Evolutionary conservation across 192 early-diverging fungal species (phyloP).

Genomic region (Podila verticillata): DNA sequence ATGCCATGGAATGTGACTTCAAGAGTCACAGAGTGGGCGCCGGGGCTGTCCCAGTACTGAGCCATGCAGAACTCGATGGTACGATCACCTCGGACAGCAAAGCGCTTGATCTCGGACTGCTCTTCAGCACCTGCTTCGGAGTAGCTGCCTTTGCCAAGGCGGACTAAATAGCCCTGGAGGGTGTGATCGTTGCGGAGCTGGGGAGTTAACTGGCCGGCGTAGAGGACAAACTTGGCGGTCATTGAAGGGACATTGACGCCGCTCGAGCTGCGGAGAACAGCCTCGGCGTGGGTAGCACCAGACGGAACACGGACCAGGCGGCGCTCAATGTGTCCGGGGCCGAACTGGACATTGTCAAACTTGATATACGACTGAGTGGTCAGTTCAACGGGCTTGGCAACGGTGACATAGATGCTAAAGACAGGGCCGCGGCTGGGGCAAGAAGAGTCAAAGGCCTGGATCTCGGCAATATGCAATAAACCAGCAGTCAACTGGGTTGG

Average conservation of each 20-base stretch:
- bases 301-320: conserved; percentile 84
- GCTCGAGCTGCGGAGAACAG: conserved; percentile 34
- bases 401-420: conserved; percentile 89
- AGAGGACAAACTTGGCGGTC: conserved; percentile 45
- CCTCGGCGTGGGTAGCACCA: conserved; percentile 81
- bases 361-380: conserved; percentile 56
- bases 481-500: conserved; percentile 82
- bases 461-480: conserved; percentile 77
- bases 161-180: conserved; percentile 65
- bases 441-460: conserved; percentile 83
- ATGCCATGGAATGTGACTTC: conserved; percentile 86
- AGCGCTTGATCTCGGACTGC: conserved; percentile 60
- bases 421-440: conserved; percentile 78
- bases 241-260: conserved; percentile 12
- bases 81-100: conserved; percentile 72
- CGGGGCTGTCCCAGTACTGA: conserved; percentile 90
- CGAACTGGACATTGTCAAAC: conserved; percentile 70
- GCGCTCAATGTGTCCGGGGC: conserved; percentile 82
- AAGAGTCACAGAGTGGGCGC: conserved; percentile 72
- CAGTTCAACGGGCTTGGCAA: conserved; percentile 78
- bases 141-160: conserved; percentile 69
- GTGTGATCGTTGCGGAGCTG: conserved; percentile 70
- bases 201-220: conserved; percentile 76
- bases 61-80: conserved; percentile 86
- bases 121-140: conserved; percentile 66